Evolutionary conservation across 306 rosid genomes (phyloP).

Genomic region (Neltuma alba): DNA sequence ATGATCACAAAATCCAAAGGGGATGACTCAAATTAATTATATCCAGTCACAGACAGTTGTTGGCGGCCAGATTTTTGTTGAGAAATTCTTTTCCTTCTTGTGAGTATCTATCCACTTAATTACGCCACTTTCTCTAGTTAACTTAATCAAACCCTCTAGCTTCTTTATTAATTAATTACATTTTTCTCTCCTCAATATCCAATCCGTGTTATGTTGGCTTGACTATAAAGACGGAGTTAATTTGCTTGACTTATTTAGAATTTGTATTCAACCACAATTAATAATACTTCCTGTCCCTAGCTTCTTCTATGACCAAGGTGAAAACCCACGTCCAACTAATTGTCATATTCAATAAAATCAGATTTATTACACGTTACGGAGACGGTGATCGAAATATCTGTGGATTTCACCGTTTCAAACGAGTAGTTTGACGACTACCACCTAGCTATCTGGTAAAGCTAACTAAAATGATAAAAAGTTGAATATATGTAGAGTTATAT

Average conservation of each 20-base stretch:
- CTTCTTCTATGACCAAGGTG: neutral
- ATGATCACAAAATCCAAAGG: conserved; percentile 32
- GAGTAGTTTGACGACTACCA: neutral
- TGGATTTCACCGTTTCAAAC: neutral
- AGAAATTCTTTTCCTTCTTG: neutral
- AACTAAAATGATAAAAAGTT: neutral
- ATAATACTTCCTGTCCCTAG: neutral
- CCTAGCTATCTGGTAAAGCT: neutral
- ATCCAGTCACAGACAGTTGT: conserved; percentile 40
- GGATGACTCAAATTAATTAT: conserved; percentile 30
- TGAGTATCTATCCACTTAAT: neutral
- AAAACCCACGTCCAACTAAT: neutral
- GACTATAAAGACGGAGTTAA: neutral
- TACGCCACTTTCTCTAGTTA: neutral
- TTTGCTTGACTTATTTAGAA: neutral
- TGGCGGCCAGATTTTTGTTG: conserved; percentile 43
- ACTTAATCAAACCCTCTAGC: neutral
- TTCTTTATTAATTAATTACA: neutral
- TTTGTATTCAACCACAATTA: neutral
- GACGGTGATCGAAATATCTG: neutral
- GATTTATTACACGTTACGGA: neutral
- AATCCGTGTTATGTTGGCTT: neutral
- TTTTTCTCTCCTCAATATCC: neutral
- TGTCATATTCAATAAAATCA: neutral
- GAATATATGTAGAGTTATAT: neutral